Conservation (phyloP, 495 filamentous ascomycete species). For the Hyaloscypha bicolor region DNA sequence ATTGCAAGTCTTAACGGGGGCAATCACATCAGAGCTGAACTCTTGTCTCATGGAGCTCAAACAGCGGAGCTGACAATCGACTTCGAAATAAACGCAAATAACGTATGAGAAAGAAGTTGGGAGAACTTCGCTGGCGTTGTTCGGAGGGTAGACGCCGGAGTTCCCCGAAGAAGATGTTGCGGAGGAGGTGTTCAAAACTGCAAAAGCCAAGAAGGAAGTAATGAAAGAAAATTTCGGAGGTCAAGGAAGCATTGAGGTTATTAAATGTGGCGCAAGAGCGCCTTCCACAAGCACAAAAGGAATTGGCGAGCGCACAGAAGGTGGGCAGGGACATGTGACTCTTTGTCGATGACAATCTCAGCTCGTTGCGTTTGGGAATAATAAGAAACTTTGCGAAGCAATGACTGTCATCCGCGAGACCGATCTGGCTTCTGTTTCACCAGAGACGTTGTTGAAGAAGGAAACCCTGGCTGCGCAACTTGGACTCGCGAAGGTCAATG, state of each 20-base stretch:
- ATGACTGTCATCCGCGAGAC: too few relatives aligned
- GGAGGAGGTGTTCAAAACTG: not conserved
- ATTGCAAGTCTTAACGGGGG: too few relatives aligned
- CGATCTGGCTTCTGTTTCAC: not conserved
- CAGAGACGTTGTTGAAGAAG: not conserved
- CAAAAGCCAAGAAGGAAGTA: not conserved
- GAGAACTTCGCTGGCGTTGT: not conserved
- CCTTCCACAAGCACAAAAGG: not conserved
- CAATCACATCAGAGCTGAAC: too few relatives aligned
- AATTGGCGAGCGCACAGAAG: not conserved
- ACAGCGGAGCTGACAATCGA: too few relatives aligned
- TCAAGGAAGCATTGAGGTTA: conserved; percentile 1
- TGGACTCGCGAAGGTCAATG: not conserved
- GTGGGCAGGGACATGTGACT: not conserved
- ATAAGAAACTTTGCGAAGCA: not conserved
- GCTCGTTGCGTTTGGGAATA: not conserved
- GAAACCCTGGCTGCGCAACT: not conserved
- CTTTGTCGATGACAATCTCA: not conserved
- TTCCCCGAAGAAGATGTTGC: conserved; percentile 1
- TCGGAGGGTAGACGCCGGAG: not conserved
- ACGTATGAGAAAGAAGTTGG: too few relatives aligned
- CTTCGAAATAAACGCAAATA: too few relatives aligned
- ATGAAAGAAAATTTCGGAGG: conserved; percentile 5
- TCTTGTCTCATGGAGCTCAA: too few relatives aligned
- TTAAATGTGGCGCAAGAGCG: not conserved